Evolutionary conservation across 106 monocot genomes (phyloP), one percentile per base, ranked within the genome.

Genomic region (Dactylorhiza incarnata): DNA sequence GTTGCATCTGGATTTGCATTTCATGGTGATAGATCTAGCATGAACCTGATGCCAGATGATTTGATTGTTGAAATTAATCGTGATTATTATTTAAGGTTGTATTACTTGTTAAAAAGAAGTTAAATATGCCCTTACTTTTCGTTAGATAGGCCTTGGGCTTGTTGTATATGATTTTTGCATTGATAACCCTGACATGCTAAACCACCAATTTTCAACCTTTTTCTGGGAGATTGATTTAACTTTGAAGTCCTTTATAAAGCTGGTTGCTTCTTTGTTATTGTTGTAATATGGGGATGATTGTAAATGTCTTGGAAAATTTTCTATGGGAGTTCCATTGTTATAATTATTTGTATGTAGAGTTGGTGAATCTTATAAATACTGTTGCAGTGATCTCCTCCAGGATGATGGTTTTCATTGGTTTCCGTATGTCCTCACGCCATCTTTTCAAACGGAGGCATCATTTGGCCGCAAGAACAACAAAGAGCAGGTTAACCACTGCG

Each of bases 361-460:
- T 37, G 54, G 23, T 75, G 45, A 75, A 54, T 75, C 48, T 73
- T 80, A 51, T 74, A 76, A 83, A 63, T 78, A 23, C 81, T 78
- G 56, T 20, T 85, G 83, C 90, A 90, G 90, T 74, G 49, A 74
- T 87, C 43, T 81, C 75, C 76, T 90, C 81, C 78, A 83, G 87
- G 76, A 83, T 90, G 71, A 51, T 69, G 78, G 77, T 77, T 79
- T 72, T 76, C n/a, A 61, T 89, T 68, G 59, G 81, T 65, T 61
- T 84, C 16, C 55, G 78, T 13, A 22, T 83, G 10, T 73, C 78
- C 66, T 75, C 83, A 15, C 76, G 52, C 6, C 76, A 71, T 63
- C 76, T 79, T 61, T 75, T 75, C 49, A 87, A 79, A 62, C 78
- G 9, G 52, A 68, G 47, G 48, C 72, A 51, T 25, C 49, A 17